phyloP scores from a whole-genome alignment of 352 stramenopile genomes.

The Phytopythium litorale region DNA sequence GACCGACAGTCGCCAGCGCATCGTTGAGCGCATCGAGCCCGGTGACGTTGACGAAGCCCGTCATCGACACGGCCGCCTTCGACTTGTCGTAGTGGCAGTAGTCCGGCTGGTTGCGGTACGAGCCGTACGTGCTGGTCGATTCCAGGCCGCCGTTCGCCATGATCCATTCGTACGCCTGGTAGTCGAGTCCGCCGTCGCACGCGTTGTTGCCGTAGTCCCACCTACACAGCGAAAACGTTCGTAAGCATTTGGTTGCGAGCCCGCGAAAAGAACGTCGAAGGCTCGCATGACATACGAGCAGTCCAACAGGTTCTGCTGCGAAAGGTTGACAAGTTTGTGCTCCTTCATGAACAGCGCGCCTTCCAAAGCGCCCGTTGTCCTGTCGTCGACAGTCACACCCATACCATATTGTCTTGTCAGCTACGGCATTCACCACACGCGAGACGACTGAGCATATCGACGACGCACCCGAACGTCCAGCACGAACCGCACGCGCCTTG shows the following conservation, averaged over 20 bases:
- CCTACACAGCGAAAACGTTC: conserved; percentile 18
- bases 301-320: conserved; percentile 88
- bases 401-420: not conserved
- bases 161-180: conserved; percentile 89
- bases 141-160: conserved; percentile 75
- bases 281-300: conserved; percentile 59
- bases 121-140: conserved; percentile 78
- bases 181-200: conserved; percentile 87
- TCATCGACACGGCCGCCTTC: conserved; percentile 69
- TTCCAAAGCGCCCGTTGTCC: conserved; percentile 78
- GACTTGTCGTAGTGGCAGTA: conserved; percentile 87
- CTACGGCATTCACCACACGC: not conserved
- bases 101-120: conserved; percentile 84
- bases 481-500: conserved; percentile 90
- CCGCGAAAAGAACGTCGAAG: not conserved
- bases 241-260: not conserved
- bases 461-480: conserved; percentile 84
- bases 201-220: conserved; percentile 91
- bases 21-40: conserved; percentile 74
- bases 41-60: conserved; percentile 81
- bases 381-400: conserved; percentile 15
- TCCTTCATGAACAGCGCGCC: conserved; percentile 65
- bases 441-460: not conserved
- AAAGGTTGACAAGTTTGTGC: conserved; percentile 79
- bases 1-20: conserved; percentile 71